Conservation (phyloP, 1,284 basidiomycete genomes). For the Ceraceosorus bombacis region DNA sequence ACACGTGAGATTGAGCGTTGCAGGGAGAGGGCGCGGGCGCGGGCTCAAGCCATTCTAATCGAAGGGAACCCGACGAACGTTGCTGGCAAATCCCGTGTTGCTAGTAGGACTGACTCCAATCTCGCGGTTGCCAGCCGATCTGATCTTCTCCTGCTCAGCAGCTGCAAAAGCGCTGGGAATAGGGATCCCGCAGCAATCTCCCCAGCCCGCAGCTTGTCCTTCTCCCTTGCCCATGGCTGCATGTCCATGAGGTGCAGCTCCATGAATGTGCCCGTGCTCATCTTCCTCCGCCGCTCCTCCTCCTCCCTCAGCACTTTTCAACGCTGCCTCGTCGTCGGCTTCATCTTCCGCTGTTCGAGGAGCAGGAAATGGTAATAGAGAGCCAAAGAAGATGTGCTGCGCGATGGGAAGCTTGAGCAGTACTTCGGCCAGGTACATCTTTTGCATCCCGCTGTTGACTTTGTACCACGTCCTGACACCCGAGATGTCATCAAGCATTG, state of each 20-base stretch:
- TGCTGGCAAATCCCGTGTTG: background rate
- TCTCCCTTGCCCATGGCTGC: conserved; percentile 50
- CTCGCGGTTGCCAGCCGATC: background rate
- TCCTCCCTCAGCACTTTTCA: conserved; percentile 37
- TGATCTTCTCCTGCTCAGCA: conserved; percentile 32
- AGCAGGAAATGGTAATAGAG: conserved; percentile 66
- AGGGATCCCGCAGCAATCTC: conserved; percentile 61
- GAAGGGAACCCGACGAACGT: conserved; percentile 12
- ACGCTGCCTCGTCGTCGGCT: conserved; percentile 37
- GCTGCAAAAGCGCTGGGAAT: conserved; percentile 52
- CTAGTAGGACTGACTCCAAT: background rate
- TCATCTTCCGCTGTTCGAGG: conserved; percentile 11
- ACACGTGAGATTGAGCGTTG: no score
- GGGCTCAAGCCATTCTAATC: conserved; percentile 2
- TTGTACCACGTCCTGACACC: conserved; percentile 95
- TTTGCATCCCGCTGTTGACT: conserved; percentile 94
- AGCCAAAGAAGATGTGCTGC: conserved; percentile 92
- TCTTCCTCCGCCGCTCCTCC: conserved; percentile 53
- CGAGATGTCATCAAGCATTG: conserved; percentile 97
- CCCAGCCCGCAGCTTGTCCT: conserved; percentile 58
- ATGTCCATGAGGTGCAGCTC: conserved; percentile 7
- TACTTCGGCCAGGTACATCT: conserved; percentile 95
- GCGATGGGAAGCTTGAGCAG: conserved; percentile 89
- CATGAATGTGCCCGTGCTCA: conserved; percentile 59
- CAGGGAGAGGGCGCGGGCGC: no score